Evolutionary conservation across 2,329 filamentous ascomycete genomes (phyloP).

Genomic region (Chaetomium sp.): DNA sequence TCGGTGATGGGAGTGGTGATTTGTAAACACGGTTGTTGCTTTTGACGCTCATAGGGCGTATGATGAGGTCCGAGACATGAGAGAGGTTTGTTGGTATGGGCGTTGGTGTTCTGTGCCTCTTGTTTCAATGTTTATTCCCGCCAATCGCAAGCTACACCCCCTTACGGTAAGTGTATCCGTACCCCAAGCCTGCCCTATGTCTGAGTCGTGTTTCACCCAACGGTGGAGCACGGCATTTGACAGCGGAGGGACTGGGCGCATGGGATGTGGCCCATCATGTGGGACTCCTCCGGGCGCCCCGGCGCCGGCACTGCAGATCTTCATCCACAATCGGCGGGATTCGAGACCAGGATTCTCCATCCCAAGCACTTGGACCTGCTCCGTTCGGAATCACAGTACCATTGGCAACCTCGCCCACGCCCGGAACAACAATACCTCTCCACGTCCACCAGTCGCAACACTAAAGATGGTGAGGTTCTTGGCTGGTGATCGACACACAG

Average conservation of each 20-base stretch:
- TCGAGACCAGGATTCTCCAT: background rate
- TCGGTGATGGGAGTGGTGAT: background rate
- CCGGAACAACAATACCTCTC: background rate
- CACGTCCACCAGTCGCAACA: background rate
- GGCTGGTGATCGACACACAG: background rate
- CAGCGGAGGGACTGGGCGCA: background rate
- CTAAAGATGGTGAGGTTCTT: background rate
- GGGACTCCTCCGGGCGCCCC: background rate
- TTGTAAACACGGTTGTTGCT: background rate
- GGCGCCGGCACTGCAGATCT: background rate
- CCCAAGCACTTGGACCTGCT: background rate
- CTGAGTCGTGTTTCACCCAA: background rate
- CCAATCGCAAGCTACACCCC: background rate
- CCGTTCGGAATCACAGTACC: background rate
- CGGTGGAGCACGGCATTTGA: background rate
- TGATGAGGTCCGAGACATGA: background rate
- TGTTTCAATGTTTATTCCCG: background rate
- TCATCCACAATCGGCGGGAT: background rate
- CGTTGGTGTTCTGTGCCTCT: background rate
- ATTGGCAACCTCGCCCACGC: background rate
- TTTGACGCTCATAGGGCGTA: background rate
- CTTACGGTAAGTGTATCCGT: too few species aligned
- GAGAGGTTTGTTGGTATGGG: background rate
- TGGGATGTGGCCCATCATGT: too few species aligned
- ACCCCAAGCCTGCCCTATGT: background rate